These are phyloP conservation scores for Globisporangium paroecandrum DNA, from an alignment of 352 stramenopile species.

Conservation along the genomic window DNA sequence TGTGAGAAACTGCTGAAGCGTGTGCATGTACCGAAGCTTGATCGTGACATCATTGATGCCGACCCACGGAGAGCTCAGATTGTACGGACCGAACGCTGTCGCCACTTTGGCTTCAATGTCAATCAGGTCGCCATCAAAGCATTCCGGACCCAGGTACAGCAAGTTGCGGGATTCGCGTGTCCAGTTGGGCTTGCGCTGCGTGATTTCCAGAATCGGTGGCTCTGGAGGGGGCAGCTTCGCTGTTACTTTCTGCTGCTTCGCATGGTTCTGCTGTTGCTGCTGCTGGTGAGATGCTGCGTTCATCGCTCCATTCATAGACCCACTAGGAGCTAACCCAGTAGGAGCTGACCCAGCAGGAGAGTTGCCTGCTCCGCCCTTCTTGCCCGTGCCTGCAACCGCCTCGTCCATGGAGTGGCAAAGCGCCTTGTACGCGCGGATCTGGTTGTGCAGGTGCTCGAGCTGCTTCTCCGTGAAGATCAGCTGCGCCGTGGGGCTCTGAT, in stretches of 20 bases:
- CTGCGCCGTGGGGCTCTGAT: conserved; percentile 35
- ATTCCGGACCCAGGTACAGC: conserved; percentile 57
- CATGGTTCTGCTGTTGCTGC: conserved; percentile 8
- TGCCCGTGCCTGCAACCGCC: conserved; percentile 32
- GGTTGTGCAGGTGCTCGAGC: conserved; percentile 79
- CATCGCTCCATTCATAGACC: not conserved
- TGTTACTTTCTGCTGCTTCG: conserved; percentile 1
- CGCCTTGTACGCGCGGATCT: conserved; percentile 83
- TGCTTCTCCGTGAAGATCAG: conserved; percentile 83
- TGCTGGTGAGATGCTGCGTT: not conserved
- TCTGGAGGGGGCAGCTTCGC: not conserved
- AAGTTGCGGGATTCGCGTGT: conserved; percentile 48
- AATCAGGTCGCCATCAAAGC: conserved; percentile 65
- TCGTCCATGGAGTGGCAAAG: conserved; percentile 84
- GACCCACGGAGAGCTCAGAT: conserved; percentile 55
- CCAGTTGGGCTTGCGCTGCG: conserved; percentile 55
- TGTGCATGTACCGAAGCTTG: conserved; percentile 70
- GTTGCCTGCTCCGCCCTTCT: not conserved
- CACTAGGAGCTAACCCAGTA: not conserved
- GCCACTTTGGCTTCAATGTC: conserved; percentile 50
- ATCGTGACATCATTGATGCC: conserved; percentile 69
- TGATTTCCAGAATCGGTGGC: conserved; percentile 26
- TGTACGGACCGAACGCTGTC: conserved; percentile 55
- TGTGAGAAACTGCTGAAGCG: conserved; percentile 68
- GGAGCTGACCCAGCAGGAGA: not conserved